Evolutionary conservation across 1,284 basidiomycete species (phyloP), one percentile per base, ranked within the genome.

Genomic region (Singerocomus inundabilis): DNA sequence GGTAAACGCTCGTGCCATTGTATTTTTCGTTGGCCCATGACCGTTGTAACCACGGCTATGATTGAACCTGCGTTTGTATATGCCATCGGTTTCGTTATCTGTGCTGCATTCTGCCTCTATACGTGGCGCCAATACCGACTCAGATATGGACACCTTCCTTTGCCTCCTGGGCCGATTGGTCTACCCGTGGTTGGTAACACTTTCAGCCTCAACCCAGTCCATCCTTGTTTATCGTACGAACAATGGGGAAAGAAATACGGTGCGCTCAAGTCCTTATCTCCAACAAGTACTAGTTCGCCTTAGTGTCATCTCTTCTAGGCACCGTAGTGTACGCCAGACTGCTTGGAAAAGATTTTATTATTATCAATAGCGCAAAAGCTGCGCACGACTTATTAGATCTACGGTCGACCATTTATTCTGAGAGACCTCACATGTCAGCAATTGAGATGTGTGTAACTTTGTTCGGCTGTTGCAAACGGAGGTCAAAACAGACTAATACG

Each of bases 381-480:
- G 72, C 69, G 1, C 63, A 62, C 5, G 76, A 74, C 26, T 49
- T 79, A 12, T 54, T 77, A 35, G 72, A 77, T 11, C 70, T 62
- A 44, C 67, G 75, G 15, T 70, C 73, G 1, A 35, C 57, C 1
- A 66, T 67, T n/a, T 79, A 78, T 56, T 76, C 72, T 1, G 69
- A 70, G 45, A 65, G 77, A n/a, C 71, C 74, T 2, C 18, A 56
- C 33, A 39, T 65, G 32, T 50, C 50, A 2, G 56, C 56, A 7
- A 67, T 49, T 35, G 11, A 61, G 41, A n/a, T 49, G 67, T 62
- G 16, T 8, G 61, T 53, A 9, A 9, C 30, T 32, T 32, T 21
- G 21, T 43, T 31, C 21, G 2, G 11, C 38, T 9, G 8, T 26
- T 39, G 39, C 33, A 21, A 26, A n/a, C 36, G 21, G 21, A 21